phyloP scores from a whole-genome alignment of 306 rosid genomes.

The Luffa acutangula region DNA sequence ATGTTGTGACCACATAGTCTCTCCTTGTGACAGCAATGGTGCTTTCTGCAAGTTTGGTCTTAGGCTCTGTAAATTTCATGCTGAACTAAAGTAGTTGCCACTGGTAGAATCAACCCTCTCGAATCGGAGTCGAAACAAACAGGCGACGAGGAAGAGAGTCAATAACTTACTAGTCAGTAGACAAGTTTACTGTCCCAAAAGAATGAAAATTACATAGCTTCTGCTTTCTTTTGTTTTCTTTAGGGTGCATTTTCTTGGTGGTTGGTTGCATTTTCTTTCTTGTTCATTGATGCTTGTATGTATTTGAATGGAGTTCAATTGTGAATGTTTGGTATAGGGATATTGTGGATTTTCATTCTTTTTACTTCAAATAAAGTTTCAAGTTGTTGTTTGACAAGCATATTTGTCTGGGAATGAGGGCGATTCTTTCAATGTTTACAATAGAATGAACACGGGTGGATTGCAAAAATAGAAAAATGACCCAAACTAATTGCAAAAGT shows the following conservation, averaged over 20 bases:
- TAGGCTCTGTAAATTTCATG: neutral
- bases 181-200: neutral
- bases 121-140: neutral
- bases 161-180: neutral
- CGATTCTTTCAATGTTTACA: neutral
- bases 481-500: too few relatives aligned
- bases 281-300: neutral
- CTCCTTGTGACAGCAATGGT: neutral
- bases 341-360: neutral
- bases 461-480: too few relatives aligned
- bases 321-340: neutral
- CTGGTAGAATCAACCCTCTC: neutral
- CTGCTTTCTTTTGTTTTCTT: neutral
- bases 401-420: neutral
- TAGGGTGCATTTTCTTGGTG: neutral
- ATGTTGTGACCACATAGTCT: constrained; percentile 56
- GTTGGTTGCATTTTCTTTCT: neutral
- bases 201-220: neutral
- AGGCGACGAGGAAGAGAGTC: neutral
- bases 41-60: neutral
- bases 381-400: neutral
- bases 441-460: too few relatives aligned
- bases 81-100: neutral
- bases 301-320: neutral
- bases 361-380: neutral